Evolutionary conservation across 2,329 filamentous ascomycete species (phyloP).

Genomic region (Sordariomycetes sp.): DNA sequence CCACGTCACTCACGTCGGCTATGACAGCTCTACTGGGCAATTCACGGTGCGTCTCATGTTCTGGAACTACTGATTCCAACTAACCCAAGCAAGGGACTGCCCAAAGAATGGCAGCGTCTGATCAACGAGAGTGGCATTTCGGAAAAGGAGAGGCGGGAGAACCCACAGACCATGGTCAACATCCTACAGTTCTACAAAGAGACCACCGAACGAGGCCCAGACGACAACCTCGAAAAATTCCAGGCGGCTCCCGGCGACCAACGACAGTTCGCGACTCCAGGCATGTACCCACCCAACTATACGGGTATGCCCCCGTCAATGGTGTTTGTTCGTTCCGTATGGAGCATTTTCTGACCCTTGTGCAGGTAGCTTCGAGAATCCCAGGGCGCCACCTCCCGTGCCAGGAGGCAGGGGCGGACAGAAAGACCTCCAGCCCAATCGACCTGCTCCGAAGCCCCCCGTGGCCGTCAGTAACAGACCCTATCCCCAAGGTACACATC

Average conservation of each 20-base stretch:
- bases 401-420: conserved; percentile 44
- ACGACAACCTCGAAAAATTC: conserved; percentile 94
- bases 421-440: conserved; percentile 61
- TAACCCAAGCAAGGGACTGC: conserved; percentile 61
- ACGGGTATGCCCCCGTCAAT: conserved; percentile 44
- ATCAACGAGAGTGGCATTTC: conserved; percentile 94
- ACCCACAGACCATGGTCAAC: conserved; percentile 91
- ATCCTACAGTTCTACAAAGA: conserved; percentile 97
- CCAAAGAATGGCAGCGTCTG: conserved; percentile 95
- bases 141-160: conserved; percentile 89
- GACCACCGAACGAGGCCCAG: conserved; percentile 68
- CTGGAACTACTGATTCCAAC: not conserved
- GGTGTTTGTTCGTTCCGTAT: conserved; percentile 26
- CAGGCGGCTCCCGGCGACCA: conserved; percentile 56
- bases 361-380: conserved; percentile 88
- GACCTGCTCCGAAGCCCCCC: conserved; percentile 84
- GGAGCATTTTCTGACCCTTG: not conserved
- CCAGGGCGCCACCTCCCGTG: conserved; percentile 83
- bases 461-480: conserved; percentile 48
- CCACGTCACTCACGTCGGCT: conserved; percentile 95
- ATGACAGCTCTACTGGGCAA: conserved; percentile 91
- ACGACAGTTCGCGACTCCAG: conserved; percentile 37
- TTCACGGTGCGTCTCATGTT: conserved; percentile 64
- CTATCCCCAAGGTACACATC: conserved; percentile 40
- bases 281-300: conserved; percentile 43